Evolutionary conservation across 768 basidiomycete genomes (phyloP).

Genomic region (Mycena alexandri): DNA sequence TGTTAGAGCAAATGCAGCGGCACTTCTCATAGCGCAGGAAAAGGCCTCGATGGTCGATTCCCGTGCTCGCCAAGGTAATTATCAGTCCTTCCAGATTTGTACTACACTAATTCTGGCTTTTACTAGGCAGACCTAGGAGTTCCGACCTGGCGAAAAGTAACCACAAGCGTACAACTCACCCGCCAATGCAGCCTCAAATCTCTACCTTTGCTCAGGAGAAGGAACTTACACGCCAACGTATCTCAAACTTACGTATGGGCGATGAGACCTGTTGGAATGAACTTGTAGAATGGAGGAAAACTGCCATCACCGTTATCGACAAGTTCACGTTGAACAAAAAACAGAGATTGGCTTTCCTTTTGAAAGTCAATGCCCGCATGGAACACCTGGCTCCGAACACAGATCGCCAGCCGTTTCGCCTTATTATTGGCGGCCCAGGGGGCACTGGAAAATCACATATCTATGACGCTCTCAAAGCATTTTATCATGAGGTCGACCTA

Average conservation of each 20-base stretch:
- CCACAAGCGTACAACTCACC: no score
- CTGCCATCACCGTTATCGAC: constrained; percentile 10
- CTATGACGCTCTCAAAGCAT: constrained; percentile 32
- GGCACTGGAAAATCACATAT: constrained; percentile 42
- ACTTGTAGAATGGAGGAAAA: constrained; percentile 16
- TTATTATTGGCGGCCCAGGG: constrained; percentile 39
- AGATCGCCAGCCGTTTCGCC: constrained; percentile 25
- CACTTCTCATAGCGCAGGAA: constrained; percentile 6
- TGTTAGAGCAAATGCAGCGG: neutral
- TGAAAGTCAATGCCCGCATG: constrained; percentile 23
- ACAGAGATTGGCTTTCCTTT: constrained; percentile 33
- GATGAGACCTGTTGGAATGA: neutral
- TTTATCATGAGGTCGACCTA: constrained; percentile 14
- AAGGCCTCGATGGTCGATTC: neutral
- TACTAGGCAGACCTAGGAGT: no score
- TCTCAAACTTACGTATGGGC: neutral
- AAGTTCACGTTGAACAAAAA: constrained; percentile 37
- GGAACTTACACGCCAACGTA: neutral
- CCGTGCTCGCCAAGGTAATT: no score
- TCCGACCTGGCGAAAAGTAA: neutral
- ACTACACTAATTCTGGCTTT: neutral
- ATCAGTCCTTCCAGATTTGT: neutral
- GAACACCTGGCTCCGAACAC: neutral
- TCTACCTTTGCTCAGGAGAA: neutral
- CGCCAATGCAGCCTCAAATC: neutral